Percentiles rank a stretch among this genome's conserved stretches.
phyloP scores from a whole-genome alignment of 2,329 filamentous ascomycete genomes.

The Pleoardoris graminearum region DNA sequence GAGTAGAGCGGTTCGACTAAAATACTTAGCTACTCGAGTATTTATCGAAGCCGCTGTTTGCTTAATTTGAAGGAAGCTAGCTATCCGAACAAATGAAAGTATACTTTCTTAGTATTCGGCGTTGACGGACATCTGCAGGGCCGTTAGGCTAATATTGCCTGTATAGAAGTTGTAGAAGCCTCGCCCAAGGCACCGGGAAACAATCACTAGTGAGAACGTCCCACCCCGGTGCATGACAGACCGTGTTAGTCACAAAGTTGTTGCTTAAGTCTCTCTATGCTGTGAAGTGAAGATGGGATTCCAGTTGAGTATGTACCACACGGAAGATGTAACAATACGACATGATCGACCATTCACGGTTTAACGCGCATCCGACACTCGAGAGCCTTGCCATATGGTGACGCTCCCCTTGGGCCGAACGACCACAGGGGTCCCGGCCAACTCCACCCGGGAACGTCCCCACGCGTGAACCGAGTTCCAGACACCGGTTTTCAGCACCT shows the following conservation, averaged over 20 bases:
- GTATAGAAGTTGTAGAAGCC: background rate
- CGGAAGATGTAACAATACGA: too few species aligned
- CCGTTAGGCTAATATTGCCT: slow-evolving; percentile 1
- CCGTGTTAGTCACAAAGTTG: background rate
- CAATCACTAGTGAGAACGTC: background rate
- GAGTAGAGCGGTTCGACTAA: too few species aligned
- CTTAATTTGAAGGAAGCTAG: too few species aligned
- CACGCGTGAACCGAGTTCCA: background rate
- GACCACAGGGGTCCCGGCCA: background rate
- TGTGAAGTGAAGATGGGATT: background rate
- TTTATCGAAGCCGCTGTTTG: too few species aligned
- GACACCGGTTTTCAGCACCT: background rate
- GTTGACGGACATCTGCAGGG: background rate
- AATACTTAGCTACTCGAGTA: too few species aligned
- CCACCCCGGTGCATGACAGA: too few species aligned
- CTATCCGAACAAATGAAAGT: background rate
- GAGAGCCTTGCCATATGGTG: background rate
- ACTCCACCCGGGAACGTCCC: background rate
- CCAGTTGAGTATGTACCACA: too few species aligned
- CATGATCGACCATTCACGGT: background rate
- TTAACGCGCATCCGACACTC: background rate
- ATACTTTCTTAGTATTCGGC: background rate
- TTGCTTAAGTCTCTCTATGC: background rate
- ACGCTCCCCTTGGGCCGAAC: slow-evolving; percentile 30
- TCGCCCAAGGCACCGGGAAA: background rate